Conservation (phyloP, 495 filamentous ascomycete genomes). For the Diplogelasinospora grovesii region DNA sequence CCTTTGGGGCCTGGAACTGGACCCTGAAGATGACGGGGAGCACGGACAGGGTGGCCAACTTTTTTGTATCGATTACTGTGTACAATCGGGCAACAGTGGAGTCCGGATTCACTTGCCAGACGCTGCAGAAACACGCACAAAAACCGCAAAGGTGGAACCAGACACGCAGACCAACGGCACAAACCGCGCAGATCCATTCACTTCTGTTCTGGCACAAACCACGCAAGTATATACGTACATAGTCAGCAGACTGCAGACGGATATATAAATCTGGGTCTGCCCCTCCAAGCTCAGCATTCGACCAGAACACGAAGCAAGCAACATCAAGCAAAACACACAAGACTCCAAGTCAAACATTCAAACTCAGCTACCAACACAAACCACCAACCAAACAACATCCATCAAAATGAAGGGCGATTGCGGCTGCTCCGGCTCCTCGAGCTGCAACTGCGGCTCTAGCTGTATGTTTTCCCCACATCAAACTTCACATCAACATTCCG, state of each 20-base stretch:
- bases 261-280: constrained; percentile 27
- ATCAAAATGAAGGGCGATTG: constrained; percentile 43
- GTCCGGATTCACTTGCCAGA: no score
- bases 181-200: constrained; percentile 28
- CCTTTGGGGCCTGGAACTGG: no score
- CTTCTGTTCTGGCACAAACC: no score
- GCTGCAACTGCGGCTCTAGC: constrained; percentile 32
- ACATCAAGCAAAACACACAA: constrained; percentile 11
- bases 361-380: constrained; percentile 10
- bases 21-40: no score
- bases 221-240: no score
- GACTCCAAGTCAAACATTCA: constrained; percentile 8
- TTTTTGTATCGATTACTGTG: no score
- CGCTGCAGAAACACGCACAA: constrained; percentile 8
- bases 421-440: constrained; percentile 34
- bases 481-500: constrained; percentile 3
- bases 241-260: constrained; percentile 1
- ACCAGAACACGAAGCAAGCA: constrained; percentile 2
- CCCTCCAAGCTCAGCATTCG: neutral
- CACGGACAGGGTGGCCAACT: neutral
- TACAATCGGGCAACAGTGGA: neutral
- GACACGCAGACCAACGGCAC: constrained; percentile 22
- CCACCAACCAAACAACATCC: constrained; percentile 13
- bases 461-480: constrained; percentile 26
- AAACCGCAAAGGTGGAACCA: constrained; percentile 10